Evolutionary conservation across 805 yeast genomes (phyloP), one percentile per base, ranked within the genome.

Genomic region (Teunomyces tritomae): DNA sequence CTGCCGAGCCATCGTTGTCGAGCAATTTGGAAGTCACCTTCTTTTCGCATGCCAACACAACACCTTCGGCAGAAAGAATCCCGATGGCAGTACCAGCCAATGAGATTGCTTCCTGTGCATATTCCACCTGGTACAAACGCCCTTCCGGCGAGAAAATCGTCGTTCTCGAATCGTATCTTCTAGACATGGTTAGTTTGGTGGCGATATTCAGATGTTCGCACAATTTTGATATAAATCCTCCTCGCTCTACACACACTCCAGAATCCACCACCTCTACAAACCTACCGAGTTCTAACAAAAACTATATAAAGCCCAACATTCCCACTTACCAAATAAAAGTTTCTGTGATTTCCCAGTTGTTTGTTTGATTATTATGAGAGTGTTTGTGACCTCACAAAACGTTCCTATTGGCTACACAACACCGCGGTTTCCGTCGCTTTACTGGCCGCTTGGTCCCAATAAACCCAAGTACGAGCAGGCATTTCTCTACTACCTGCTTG

Each of bases 91-190:
- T 86, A 42, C 92, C 92, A 7, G 94, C 94, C 59, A 83, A 86
- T 46, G 87, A 81, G 53, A 86, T 86, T 14, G 92, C 91, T 67
- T 94, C 98, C 63, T 90, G 82, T 3, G 98, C 99, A 61, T 94
- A 94, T 70, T 94, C 99, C 16, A 90, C 92, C 73, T 94, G 99
- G 71, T 94, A 94, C 49, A 94, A 78, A 70, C 99, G 83, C 34
- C 99, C 99, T 67, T 94, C 99, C 8, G 99, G 99, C 34, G 98
- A 92, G 73, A 94, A 94, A 62, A 94, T 95, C 4, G 99, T 94
- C 44, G 99, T 94, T 79, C 99, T 83, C 52, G 96, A 87, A 73
- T 94, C 99, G 89, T 94, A 94, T 81, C 99, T 85, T 86, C 98
- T 87, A 58, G 97, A 89, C 85, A 80, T 80, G 33, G 28, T 47